Evolutionary conservation across 192 early-diverging fungal species (phyloP).

Genomic region (Gorgonomyces haynaldii): DNA sequence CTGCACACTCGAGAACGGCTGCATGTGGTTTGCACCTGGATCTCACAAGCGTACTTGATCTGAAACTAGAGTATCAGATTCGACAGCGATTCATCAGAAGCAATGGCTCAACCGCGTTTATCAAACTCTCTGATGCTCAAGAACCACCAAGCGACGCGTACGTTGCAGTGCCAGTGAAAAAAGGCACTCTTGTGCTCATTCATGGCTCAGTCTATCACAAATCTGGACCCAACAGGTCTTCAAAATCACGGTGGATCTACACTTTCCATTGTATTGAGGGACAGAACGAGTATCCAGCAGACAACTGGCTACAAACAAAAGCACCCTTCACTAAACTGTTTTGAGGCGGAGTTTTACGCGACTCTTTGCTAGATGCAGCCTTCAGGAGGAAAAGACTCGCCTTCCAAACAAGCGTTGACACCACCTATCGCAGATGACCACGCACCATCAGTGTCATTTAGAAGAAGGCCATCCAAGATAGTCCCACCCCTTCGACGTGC

Average conservation of each 20-base stretch:
- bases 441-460: too few relatives aligned
- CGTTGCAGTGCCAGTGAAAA: constrained; percentile 34
- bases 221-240: constrained; percentile 66
- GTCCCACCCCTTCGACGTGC: too few relatives aligned
- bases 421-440: too few relatives aligned
- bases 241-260: constrained; percentile 77
- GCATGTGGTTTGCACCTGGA: constrained; percentile 71
- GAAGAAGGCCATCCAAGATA: too few relatives aligned
- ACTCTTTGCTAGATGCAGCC: too few relatives aligned
- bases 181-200: constrained; percentile 71
- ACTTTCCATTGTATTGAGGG: constrained; percentile 93
- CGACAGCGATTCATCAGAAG: constrained; percentile 48
- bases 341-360: too few relatives aligned
- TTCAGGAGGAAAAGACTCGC: too few relatives aligned
- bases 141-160: constrained; percentile 48
- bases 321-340: too few relatives aligned
- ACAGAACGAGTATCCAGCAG: constrained; percentile 45
- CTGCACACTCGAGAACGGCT: constrained; percentile 76
- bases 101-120: constrained; percentile 47
- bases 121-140: constrained; percentile 28
- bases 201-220: constrained; percentile 79
- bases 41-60: constrained; percentile 57
- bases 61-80: constrained; percentile 36
- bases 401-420: too few relatives aligned
- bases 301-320: constrained; percentile 60